Percentiles rank a stretch among this genome's conserved stretches.
Conservation (phyloP, 2,329 filamentous ascomycete genomes). For the Colletotrichum chlorophyti region DNA sequence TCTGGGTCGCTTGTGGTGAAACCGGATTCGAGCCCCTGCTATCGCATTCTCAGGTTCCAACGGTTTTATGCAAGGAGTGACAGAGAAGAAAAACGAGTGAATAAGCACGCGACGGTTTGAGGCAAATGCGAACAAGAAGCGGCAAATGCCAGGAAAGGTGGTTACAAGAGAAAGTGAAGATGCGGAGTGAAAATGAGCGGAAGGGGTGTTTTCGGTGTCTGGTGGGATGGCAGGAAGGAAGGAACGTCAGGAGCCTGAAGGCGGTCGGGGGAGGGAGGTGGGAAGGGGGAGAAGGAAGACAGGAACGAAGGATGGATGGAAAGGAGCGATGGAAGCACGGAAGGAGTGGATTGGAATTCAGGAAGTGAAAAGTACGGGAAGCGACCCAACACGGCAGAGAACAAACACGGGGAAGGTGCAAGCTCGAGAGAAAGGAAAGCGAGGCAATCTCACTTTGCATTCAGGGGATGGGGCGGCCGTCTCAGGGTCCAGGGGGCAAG, state of each 20-base stretch:
- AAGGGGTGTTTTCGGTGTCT: constrained; percentile 3
- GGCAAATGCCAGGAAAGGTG: not conserved
- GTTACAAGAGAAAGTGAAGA: not conserved
- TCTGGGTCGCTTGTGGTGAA: constrained; percentile 24
- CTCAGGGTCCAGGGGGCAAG: constrained; percentile 14
- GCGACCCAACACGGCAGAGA: not conserved
- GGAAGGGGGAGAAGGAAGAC: constrained; percentile 6
- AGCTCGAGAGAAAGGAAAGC: constrained; percentile 10
- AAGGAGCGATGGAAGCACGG: constrained; percentile 11
- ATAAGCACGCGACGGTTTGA: not conserved
- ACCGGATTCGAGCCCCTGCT: constrained; percentile 21
- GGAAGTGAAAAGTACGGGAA: not conserved
- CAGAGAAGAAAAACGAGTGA: not conserved
- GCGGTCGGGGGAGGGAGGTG: not conserved
- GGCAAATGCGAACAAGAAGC: constrained; percentile 2
- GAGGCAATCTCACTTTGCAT: constrained; percentile 16
- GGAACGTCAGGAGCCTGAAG: not conserved
- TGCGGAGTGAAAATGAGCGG: not conserved
- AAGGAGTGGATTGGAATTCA: constrained; percentile 14
- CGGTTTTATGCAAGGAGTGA: constrained; percentile 24
- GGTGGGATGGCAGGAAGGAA: constrained; percentile 2
- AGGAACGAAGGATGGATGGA: not conserved
- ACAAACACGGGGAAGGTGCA: constrained; percentile 25
- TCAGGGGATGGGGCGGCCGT: constrained; percentile 18
- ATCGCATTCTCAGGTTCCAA: constrained; percentile 14